Conservation (phyloP, 73 alveolate species). For the Tetrahymena elliotti region DNA sequence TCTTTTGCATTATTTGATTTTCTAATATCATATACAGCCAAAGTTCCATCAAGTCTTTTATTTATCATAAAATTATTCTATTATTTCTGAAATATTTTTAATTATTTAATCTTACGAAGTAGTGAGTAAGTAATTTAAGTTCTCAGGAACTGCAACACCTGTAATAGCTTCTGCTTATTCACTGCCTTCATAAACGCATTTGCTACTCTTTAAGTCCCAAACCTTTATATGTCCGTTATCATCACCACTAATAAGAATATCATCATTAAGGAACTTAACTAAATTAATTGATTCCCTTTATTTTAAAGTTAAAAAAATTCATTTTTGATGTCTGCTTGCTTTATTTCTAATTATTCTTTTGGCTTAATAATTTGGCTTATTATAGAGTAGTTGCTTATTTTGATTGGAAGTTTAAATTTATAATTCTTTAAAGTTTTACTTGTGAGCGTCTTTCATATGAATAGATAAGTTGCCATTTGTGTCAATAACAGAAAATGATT, state of each 20-base stretch:
- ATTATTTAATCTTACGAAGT: background rate
- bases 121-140: background rate
- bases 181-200: slow-evolving; percentile 31
- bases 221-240: slow-evolving; percentile 66
- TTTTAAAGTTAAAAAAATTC: background rate
- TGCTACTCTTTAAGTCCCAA: slow-evolving; percentile 68
- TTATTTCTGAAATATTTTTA: background rate
- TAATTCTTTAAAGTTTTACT: background rate
- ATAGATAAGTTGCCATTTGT: slow-evolving; percentile 24
- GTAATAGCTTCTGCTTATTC: slow-evolving; percentile 67
- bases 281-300: slow-evolving; percentile 14
- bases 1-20: slow-evolving; percentile 45
- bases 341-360: no score
- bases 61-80: slow-evolving; percentile 48
- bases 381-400: background rate
- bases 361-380: no score
- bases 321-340: background rate
- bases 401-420: no score
- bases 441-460: slow-evolving; percentile 10
- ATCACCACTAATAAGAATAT: slow-evolving; percentile 64
- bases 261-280: slow-evolving; percentile 5
- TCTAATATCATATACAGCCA: slow-evolving; percentile 80
- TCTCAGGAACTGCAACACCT: slow-evolving; percentile 27
- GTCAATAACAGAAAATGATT: slow-evolving; percentile 9
- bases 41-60: slow-evolving; percentile 80